Conservation (phyloP, 2,329 filamentous ascomycete species). For the Penicillium sclerotiorum region DNA sequence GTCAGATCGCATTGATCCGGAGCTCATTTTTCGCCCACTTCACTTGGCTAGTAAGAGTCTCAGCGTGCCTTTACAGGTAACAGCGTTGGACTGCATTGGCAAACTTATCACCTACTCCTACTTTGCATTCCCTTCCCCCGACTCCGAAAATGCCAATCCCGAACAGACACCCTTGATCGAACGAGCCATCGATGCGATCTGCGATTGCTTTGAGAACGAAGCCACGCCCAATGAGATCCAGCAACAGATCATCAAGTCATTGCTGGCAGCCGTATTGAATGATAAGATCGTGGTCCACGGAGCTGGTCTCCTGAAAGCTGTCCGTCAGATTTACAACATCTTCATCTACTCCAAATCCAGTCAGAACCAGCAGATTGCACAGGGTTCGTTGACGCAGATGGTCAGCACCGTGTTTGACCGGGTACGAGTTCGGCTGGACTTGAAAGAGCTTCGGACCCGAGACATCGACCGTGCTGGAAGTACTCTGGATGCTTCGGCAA, state of each 20-base stretch:
- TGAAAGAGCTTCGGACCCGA: slow-evolving; percentile 75
- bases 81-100: slow-evolving; percentile 94
- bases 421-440: slow-evolving; percentile 80
- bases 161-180: slow-evolving; percentile 79
- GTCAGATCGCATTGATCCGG: slow-evolving; percentile 82
- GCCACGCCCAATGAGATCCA: slow-evolving; percentile 90
- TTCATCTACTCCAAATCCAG: slow-evolving; percentile 93
- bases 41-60: slow-evolving; percentile 85
- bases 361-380: slow-evolving; percentile 93
- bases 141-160: slow-evolving; percentile 30
- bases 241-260: slow-evolving; percentile 95
- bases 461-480: slow-evolving; percentile 40
- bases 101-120: slow-evolving; percentile 99
- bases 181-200: slow-evolving; percentile 97
- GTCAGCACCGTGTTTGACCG: slow-evolving; percentile 96
- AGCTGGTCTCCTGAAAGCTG: slow-evolving; percentile 90
- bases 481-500: slow-evolving; percentile 41
- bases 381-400: slow-evolving; percentile 97
- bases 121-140: slow-evolving; percentile 72
- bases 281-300: slow-evolving; percentile 99
- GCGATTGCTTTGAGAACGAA: slow-evolving; percentile 98
- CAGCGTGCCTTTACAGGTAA: slow-evolving; percentile 83
- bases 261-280: slow-evolving; percentile 92
- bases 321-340: slow-evolving; percentile 98
- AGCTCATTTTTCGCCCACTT: slow-evolving; percentile 87